These are phyloP conservation scores for Pelargonium australe DNA, from an alignment of 441 rosid genomes.

Conservation along the genomic window DNA sequence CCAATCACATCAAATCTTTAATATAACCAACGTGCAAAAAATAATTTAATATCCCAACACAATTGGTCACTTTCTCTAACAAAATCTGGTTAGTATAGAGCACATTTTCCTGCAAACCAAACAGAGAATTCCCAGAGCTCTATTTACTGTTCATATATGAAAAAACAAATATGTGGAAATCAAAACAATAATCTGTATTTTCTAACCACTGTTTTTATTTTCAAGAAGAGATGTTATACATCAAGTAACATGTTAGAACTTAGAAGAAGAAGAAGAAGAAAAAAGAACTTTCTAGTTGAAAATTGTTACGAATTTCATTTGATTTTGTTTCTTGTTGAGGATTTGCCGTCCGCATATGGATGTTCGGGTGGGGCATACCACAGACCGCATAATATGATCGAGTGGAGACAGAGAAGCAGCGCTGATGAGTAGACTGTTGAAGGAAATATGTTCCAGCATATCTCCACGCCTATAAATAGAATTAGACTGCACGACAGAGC, in stretches of 20 bases:
- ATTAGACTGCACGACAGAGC: slow-evolving; percentile 37
- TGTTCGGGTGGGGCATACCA: slow-evolving; percentile 50
- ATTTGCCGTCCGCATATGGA: slow-evolving; percentile 40
- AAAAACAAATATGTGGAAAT: too few species aligned
- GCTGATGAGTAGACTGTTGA: slow-evolving; percentile 61
- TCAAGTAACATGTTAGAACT: not conserved
- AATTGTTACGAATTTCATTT: too few species aligned
- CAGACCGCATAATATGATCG: slow-evolving; percentile 55
- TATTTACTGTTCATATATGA: too few species aligned
- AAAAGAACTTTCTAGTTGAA: too few species aligned
- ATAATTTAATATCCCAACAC: not conserved
- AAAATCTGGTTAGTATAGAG: too few species aligned
- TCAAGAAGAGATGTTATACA: not conserved
- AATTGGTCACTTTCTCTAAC: not conserved
- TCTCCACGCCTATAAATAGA: slow-evolving; percentile 58
- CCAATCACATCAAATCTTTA: not conserved
- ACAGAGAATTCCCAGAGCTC: too few species aligned
- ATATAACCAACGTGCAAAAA: not conserved
- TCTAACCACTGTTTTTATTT: too few species aligned
- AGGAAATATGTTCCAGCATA: slow-evolving; percentile 91
- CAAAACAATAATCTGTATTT: too few species aligned
- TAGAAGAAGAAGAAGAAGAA: not conserved
- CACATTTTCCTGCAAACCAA: not conserved
- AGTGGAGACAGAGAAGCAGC: slow-evolving; percentile 52
- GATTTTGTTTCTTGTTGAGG: slow-evolving; percentile 25